Evolutionary conservation across 257 asterid species (phyloP), one percentile per base, ranked within the genome.

Genomic region (Lavandula angustifolia): DNA sequence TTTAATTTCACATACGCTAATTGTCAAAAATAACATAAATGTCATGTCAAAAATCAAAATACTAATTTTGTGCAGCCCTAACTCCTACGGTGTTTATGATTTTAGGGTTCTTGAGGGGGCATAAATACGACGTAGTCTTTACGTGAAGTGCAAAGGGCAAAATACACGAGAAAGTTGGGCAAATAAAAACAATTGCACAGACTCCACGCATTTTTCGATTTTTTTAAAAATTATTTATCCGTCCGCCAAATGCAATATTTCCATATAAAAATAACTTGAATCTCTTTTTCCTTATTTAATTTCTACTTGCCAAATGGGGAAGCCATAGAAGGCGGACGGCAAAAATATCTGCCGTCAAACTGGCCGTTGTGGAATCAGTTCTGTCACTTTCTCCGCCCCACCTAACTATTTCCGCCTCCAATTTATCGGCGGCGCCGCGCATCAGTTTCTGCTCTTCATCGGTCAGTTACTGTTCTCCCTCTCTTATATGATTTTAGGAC

Each of bases 361-460:
- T 72, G 55, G 43, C 69, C 59, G 69, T 61, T 9, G 79, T 16
- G 80, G 49, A 52, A n/a, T 14, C 49, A 55, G 54, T 73, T 53
- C 71, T 72, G 77, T 70, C 68, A 67, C 65, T 73, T 60, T 56
- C 75, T 62, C 33, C 70, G 27, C 53, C 60, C 67, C 13, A 13
- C 76, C 75, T 72, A 27, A 73, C 47, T 64, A 66, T 56, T 70
- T 76, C 81, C 80, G 80, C 85, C 85, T 68, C 84, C 78, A 60
- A 70, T 79, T 67, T 52, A 18, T 18, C 42, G 54, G 57, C 74
- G 56, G 57, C 69, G 60, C 72, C 70, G 43, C 65, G 60, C 69
- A 58, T 53, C 73, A 17, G 9, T 52, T 53, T 50, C 44, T 14
- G 55, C 70, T 62, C 66, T 64, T 33, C 60, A 37, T 55, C 64